Base-by-base conservation (phyloP, 352 stramenopile genomes). In the Phytophthora palmivora region DNA sequence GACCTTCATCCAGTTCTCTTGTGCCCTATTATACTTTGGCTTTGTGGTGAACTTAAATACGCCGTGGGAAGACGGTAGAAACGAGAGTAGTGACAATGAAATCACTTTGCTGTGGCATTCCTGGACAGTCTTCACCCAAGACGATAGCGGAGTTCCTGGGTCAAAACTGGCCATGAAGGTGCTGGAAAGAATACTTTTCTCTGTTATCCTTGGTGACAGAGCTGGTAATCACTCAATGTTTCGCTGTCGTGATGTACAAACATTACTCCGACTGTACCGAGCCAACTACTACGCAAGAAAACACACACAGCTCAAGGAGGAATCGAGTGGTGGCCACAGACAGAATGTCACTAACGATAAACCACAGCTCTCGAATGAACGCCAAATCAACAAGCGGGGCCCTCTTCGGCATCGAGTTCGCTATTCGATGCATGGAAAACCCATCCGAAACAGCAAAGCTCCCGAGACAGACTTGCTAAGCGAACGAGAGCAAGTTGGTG, bases 1-100 rank as follows among this genome's bases (percentile, higher is more conserved):
- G 38, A 67, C 60, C 18, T 81, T 78, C 46, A 57, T 89, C 14
- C 74, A 85, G 56, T 89, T 89, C 49, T 85, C 79, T 6, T 89
- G 79, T 33, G 75, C 68, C 0, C 34, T 89, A 2, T 51, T 89
- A 9, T 84, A 85, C 37, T 89, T 89, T 24, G 79, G 79, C 15
- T 72, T 89, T 30, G 75, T 85, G 18, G 55, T 70, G 1, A 65
- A 75, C 26, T 51, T 74, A 14, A 71, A 76, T n/a, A 77, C 75
- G 2, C 59, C 55, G 3, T 87, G 67, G 59, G 49, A 74, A 54
- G 49, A 59, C 6, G 41, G 14, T 9, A 16, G 10, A 4, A 39
- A 9, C 11, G 30, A 33, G 18, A 44, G 37, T 1, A 28, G 33
- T 15, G 38, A 44, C 16, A 57, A 73, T 18, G 6, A 70, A 19